These are phyloP conservation scores for Lodderomyces oxycetoniae DNA, from an alignment of 1,139 yeast species.

Conservation along the genomic window DNA sequence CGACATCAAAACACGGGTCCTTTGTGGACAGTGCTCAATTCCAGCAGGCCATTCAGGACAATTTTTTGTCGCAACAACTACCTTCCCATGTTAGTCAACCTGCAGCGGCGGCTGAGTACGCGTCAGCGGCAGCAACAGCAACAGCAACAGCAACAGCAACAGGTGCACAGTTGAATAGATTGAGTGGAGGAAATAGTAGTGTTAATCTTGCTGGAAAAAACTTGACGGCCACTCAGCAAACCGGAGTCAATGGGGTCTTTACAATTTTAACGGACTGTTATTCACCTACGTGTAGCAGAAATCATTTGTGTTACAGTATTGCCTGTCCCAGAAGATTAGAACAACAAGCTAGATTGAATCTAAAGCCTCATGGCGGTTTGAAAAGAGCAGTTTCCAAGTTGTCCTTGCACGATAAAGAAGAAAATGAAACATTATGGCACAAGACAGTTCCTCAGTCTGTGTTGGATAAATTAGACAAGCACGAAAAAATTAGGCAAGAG, in stretches of 20 bases:
- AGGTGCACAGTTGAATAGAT: slow-evolving; percentile 3
- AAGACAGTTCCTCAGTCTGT: slow-evolving; percentile 82
- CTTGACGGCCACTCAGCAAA: slow-evolving; percentile 16
- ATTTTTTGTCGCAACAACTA: slow-evolving; percentile 20
- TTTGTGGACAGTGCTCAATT: slow-evolving; percentile 19
- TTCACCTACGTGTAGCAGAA: slow-evolving; percentile 93
- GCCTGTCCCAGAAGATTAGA: slow-evolving; percentile 97
- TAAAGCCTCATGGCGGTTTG: slow-evolving; percentile 86
- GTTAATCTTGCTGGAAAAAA: slow-evolving; percentile 9
- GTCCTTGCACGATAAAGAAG: slow-evolving; percentile 73
- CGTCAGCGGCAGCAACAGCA: slow-evolving; percentile 1
- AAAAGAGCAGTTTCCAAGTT: slow-evolving; percentile 77
- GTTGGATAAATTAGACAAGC: slow-evolving; percentile 74
- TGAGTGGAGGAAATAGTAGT: slow-evolving; percentile 2
- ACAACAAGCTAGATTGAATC: slow-evolving; percentile 87
- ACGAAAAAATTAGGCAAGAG: slow-evolving; percentile 90
- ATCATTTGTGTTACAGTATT: slow-evolving; percentile 83
- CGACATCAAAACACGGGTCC: slow-evolving; percentile 31
- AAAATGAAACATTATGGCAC: slow-evolving; percentile 88
- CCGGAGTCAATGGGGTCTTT: slow-evolving; percentile 81
- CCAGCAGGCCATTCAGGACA: slow-evolving; percentile 14
- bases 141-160: slow-evolving; percentile 1
- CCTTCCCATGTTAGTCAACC: slow-evolving; percentile 14
- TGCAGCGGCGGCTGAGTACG: slow-evolving; percentile 7
- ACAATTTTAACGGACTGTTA: slow-evolving; percentile 91